phyloP scores from a whole-genome alignment of 108 stramenopile species.

The Cyclotella distinguenda region DNA sequence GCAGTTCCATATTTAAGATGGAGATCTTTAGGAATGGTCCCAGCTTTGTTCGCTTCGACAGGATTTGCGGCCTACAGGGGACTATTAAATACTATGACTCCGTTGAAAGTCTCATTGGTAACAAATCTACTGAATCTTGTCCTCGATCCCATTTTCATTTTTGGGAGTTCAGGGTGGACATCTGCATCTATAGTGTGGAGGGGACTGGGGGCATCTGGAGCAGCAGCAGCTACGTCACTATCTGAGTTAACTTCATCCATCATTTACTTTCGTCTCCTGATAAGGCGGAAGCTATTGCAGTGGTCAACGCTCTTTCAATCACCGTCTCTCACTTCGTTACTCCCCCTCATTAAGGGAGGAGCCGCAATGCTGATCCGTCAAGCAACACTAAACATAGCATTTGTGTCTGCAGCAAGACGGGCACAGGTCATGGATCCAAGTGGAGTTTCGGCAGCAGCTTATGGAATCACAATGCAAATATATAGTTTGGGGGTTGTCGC shows the following conservation, averaged over 20 bases:
- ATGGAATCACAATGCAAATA: constrained; percentile 83
- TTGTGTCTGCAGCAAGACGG: constrained; percentile 67
- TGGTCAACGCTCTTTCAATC: constrained; percentile 51
- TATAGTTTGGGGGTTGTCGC: constrained; percentile 68
- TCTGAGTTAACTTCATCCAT: constrained; percentile 59
- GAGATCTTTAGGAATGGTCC: constrained; percentile 73
- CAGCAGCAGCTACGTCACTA: constrained; percentile 70
- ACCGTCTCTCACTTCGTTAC: constrained; percentile 47
- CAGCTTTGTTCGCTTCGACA: constrained; percentile 67
- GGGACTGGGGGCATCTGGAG: constrained; percentile 70
- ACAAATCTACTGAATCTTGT: constrained; percentile 75
- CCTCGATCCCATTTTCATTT: constrained; percentile 76
- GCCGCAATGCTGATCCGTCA: constrained; percentile 71
- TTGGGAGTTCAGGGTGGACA: constrained; percentile 1
- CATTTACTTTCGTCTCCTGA: constrained; percentile 60
- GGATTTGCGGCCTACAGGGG: constrained; percentile 83
- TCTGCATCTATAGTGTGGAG: background rate
- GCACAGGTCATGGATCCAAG: constrained; percentile 75
- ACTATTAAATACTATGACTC: constrained; percentile 79
- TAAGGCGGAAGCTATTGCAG: constrained; percentile 46
- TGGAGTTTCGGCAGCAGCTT: constrained; percentile 79
- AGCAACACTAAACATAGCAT: constrained; percentile 65
- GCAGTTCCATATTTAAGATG: constrained; percentile 73
- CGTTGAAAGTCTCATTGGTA: constrained; percentile 68
- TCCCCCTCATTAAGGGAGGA: constrained; percentile 70